Percentiles rank a stretch among this genome's conserved stretches.
Evolutionary conservation across 139 green algal species (phyloP).

Genomic region (Micromonas commoda): DNA sequence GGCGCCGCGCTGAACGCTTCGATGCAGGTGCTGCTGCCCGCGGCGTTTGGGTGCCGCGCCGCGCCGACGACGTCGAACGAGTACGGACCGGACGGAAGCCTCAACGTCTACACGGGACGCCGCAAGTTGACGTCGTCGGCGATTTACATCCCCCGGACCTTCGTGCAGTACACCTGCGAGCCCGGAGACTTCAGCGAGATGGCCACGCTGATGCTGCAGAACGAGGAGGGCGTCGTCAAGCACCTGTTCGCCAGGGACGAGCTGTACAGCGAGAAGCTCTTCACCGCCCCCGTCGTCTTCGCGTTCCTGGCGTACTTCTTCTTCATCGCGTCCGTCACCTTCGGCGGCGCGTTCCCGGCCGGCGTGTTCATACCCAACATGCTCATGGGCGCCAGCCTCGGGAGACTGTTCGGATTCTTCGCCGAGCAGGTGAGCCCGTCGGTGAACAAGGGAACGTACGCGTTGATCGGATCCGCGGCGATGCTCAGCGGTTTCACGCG

Average conservation of each 20-base stretch:
- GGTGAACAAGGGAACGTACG: slow-evolving; percentile 39
- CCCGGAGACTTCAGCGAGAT: slow-evolving; percentile 6
- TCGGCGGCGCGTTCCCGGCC: slow-evolving; percentile 55
- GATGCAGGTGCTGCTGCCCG: not conserved
- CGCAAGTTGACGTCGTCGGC: not conserved
- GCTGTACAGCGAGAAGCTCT: not conserved
- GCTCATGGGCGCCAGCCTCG: slow-evolving; percentile 68
- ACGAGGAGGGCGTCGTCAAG: slow-evolving; percentile 22
- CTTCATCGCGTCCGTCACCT: not conserved
- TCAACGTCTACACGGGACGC: too few species aligned
- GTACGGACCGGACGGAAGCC: too few species aligned
- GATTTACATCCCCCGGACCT: not conserved
- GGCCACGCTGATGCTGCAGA: slow-evolving; percentile 16
- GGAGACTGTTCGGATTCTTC: slow-evolving; percentile 46
- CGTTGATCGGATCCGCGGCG: slow-evolving; percentile 57
- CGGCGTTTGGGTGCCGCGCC: not conserved
- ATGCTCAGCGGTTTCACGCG: slow-evolving; percentile 70
- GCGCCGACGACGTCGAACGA: not conserved
- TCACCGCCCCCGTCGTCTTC: not conserved
- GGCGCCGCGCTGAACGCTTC: not conserved
- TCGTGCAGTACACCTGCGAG: not conserved
- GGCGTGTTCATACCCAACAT: slow-evolving; percentile 90
- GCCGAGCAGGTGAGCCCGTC: not conserved
- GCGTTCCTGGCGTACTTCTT: slow-evolving; percentile 12
- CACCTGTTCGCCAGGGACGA: slow-evolving; percentile 18